phyloP scores from a whole-genome alignment of 768 basidiomycete genomes.

The Imleria badia region DNA sequence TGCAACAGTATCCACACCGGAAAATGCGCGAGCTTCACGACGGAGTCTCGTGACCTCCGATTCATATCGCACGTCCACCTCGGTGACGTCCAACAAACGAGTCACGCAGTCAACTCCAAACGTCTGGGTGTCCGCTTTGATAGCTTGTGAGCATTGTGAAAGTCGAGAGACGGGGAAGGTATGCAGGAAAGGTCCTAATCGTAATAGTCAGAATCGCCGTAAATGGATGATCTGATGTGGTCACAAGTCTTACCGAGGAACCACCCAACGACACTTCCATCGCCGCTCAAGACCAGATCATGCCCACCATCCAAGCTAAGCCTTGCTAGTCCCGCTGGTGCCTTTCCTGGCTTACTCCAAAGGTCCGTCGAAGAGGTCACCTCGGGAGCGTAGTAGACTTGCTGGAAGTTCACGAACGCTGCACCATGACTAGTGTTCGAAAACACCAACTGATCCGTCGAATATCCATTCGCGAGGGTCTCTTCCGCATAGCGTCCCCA shows the following conservation, averaged over 20 bases:
- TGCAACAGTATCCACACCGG: constrained; percentile 44
- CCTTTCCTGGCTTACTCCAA: constrained; percentile 72
- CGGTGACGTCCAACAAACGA: constrained; percentile 53
- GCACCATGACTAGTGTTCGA: constrained; percentile 41
- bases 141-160: constrained; percentile 44
- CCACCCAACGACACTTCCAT: constrained; percentile 71
- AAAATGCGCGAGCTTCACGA: constrained; percentile 40
- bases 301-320: constrained; percentile 76
- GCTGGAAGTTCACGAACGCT: constrained; percentile 69
- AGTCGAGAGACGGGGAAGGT: constrained; percentile 57
- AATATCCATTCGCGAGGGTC: constrained; percentile 52
- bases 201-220: background rate
- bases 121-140: constrained; percentile 47
- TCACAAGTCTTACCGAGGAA: constrained; percentile 53
- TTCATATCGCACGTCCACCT: constrained; percentile 56
- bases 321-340: constrained; percentile 58
- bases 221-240: background rate
- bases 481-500: constrained; percentile 48
- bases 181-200: constrained; percentile 38
- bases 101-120: constrained; percentile 67
- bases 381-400: constrained; percentile 59
- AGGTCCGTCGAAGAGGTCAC: constrained; percentile 44
- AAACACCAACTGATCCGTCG: constrained; percentile 56
- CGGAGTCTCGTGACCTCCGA: constrained; percentile 63
- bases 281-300: constrained; percentile 59